Conservation (phyloP, 2,329 filamentous ascomycete species). For the Cytospora piceae region DNA sequence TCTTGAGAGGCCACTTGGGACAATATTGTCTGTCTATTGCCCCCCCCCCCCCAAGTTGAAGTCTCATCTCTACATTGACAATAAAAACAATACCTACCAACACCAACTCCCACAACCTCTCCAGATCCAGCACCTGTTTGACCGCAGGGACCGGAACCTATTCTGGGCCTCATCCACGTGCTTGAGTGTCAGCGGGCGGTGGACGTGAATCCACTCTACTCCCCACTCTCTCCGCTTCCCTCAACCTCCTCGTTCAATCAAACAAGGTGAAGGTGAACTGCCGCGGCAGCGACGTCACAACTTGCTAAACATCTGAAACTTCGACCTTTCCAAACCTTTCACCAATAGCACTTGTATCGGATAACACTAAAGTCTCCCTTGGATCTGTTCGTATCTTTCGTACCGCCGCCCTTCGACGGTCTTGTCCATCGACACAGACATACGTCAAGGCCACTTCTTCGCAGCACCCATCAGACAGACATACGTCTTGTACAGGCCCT, state of each 20-base stretch:
- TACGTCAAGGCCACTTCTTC: background rate
- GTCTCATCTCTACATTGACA: background rate
- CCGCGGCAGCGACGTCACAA: constrained; percentile 2
- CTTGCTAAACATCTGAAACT: background rate
- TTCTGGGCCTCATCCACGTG: background rate
- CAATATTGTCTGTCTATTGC: background rate
- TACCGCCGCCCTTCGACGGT: background rate
- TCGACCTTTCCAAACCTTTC: background rate
- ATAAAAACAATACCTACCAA: background rate
- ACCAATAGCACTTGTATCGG: background rate
- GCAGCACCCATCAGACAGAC: background rate
- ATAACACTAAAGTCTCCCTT: background rate
- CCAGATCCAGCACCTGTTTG: background rate
- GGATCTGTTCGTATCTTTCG: background rate
- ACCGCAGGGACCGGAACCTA: background rate
- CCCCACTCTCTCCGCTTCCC: constrained; percentile 1
- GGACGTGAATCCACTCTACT: background rate
- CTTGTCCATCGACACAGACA: background rate
- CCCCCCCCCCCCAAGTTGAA: background rate
- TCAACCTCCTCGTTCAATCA: background rate
- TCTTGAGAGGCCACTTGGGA: background rate
- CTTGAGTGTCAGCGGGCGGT: background rate
- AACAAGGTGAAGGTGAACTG: background rate
- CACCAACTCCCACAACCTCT: background rate
- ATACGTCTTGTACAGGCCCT: background rate